phyloP scores from a whole-genome alignment of 2,329 filamentous ascomycete species.

The Knufia petricola region DNA sequence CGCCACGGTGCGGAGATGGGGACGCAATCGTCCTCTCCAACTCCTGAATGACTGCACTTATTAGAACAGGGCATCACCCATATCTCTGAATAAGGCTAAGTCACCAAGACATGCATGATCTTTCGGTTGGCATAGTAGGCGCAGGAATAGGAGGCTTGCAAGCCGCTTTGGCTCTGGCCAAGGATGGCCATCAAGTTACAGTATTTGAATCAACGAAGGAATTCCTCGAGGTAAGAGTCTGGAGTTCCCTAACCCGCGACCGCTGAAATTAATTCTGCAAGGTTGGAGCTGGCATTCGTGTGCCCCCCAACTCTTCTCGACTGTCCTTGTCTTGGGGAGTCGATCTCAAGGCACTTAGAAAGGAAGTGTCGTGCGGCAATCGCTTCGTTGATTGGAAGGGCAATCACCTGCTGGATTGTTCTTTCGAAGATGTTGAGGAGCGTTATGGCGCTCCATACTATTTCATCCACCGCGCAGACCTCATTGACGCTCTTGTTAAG shows the following conservation, averaged over 20 bases:
- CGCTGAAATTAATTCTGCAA: conserved; percentile 11
- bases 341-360: conserved; percentile 20
- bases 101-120: conserved; percentile 8
- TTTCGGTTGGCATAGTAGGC: conserved; percentile 18
- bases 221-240: conserved; percentile 15
- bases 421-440: conserved; percentile 17
- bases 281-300: conserved; percentile 23
- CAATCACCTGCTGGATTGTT: conserved; percentile 22
- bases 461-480: conserved; percentile 27
- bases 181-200: conserved; percentile 22
- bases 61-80: no score
- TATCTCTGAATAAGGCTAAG: no score
- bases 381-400: conserved; percentile 27
- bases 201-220: conserved; percentile 24
- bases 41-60: no score
- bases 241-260: background rate
- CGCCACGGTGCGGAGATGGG: no score
- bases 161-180: conserved; percentile 22
- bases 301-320: conserved; percentile 22
- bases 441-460: conserved; percentile 26
- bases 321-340: conserved; percentile 16
- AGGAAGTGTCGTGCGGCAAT: conserved; percentile 23
- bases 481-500: conserved; percentile 21
- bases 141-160: conserved; percentile 20
- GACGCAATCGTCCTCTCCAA: no score